Evolutionary conservation across 306 rosid species (phyloP).

Genomic region (Hippophae gyantsensis): DNA sequence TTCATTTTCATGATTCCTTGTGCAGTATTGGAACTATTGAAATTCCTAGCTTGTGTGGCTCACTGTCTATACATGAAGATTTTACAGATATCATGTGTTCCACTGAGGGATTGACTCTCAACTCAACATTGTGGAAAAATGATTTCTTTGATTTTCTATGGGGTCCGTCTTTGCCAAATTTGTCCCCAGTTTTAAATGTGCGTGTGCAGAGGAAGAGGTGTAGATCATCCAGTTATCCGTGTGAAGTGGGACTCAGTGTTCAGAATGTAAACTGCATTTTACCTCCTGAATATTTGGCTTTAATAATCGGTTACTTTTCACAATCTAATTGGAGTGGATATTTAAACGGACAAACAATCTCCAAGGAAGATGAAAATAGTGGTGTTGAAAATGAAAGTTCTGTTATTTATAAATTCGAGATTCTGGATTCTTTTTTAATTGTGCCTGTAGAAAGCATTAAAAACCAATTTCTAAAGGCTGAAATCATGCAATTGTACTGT

Average conservation of each 20-base stretch:
- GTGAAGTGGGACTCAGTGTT: constrained; percentile 55
- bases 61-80: constrained; percentile 42
- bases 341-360: constrained; percentile 27
- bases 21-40: constrained; percentile 55
- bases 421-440: constrained; percentile 66
- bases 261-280: constrained; percentile 87
- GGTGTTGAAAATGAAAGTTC: constrained; percentile 32
- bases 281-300: constrained; percentile 78
- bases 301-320: constrained; percentile 76
- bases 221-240: constrained; percentile 26
- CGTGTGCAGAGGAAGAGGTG: constrained; percentile 44
- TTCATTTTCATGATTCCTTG: constrained; percentile 85
- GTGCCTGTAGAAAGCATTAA: constrained; percentile 60
- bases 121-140: constrained; percentile 58
- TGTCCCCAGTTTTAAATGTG: constrained; percentile 72
- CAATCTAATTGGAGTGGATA: constrained; percentile 66
- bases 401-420: constrained; percentile 61
- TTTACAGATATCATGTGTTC: constrained; percentile 54
- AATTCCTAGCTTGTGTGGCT: constrained; percentile 49
- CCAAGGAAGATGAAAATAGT: constrained; percentile 22
- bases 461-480: constrained; percentile 55
- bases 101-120: constrained; percentile 58
- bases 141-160: constrained; percentile 56
- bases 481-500: constrained; percentile 51
- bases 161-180: constrained; percentile 61